Percentiles rank a stretch among this genome's conserved stretches.
Conservation (phyloP, 1,284 basidiomycete genomes). For the Heimioporus punctisporus region DNA sequence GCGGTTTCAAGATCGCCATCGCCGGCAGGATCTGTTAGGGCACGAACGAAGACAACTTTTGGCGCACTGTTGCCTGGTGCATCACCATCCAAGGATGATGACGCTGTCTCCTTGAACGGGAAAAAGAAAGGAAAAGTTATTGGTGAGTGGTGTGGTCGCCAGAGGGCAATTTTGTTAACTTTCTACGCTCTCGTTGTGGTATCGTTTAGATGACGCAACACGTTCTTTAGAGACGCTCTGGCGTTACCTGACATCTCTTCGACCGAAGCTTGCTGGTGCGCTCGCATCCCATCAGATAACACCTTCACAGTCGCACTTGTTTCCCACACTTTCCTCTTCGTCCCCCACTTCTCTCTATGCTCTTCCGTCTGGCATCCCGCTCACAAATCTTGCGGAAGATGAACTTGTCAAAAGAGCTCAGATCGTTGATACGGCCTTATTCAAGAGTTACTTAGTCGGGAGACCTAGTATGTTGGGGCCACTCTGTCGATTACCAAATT, state of each 20-base stretch:
- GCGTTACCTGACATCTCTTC: constrained; percentile 80
- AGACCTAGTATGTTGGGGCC: constrained; percentile 86
- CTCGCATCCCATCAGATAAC: constrained; percentile 73
- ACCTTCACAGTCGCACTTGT: constrained; percentile 65
- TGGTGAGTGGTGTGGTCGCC: constrained; percentile 20
- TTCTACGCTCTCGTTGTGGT: not conserved
- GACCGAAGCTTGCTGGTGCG: constrained; percentile 82
- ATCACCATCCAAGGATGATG: constrained; percentile 54
- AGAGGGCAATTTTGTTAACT: constrained; percentile 1
- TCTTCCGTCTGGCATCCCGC: constrained; percentile 67
- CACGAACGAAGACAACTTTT: constrained; percentile 52
- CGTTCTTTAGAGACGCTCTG: constrained; percentile 72
- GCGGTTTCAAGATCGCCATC: constrained; percentile 39
- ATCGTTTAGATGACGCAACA: constrained; percentile 52
- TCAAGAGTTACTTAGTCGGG: constrained; percentile 91
- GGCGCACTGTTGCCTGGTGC: constrained; percentile 48
- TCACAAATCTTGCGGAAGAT: constrained; percentile 73
- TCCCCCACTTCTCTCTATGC: constrained; percentile 75
- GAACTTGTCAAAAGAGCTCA: constrained; percentile 89
- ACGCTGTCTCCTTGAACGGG: constrained; percentile 54
- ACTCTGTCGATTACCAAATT: constrained; percentile 92
- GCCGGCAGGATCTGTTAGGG: constrained; percentile 50
- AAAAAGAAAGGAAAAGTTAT: constrained; percentile 38
- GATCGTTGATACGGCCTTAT: constrained; percentile 94
- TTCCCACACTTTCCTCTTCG: constrained; percentile 65